Base-by-base conservation (phyloP, 192 early-diverging fungal genomes). In the Backusella luteola region DNA sequence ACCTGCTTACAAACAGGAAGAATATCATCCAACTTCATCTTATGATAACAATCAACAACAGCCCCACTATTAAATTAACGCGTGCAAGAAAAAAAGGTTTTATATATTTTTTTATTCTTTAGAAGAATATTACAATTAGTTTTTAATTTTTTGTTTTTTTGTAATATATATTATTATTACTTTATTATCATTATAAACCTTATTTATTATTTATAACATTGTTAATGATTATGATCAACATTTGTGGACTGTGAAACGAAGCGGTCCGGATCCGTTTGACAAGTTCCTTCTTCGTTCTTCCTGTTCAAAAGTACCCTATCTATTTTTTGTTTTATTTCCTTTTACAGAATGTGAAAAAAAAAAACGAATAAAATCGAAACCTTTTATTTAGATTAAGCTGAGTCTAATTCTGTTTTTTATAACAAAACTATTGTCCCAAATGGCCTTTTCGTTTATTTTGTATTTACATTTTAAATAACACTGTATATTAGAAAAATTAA, bases 1-100 rank as follows among this genome's bases (percentile, higher is more conserved):
- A 49, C 70, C 70, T 41, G 39, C 26, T 71, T 71, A 71, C 46
- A 71, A 71, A 71, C 21, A 36, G 23, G 70, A 71, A 29, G 44
- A 17, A 12, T 17, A 44, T 23, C 29, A 19, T 14, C n/a, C 39
- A 44, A 39, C 70, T 63, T 23, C 56, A 29, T 63, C 56, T 63
- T 14, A 63, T 63, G 29, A 71, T 19, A 6, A 71, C 35, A 67
- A 67, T 9, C 67, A 67, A 35, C 38, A 69, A 23, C 56, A 63
- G 23, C 56, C 56, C 4, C 56, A 69, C 41, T 41, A 69, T 69
- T 14, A 35, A 38, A 23, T 36, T 6, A 35, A 69, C 34, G 34
- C 34, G 34, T 69, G 21, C 12, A 36, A 12, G 3, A 68, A n/a
- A 68, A 17, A 35, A 68, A 35, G 34, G 35, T 6, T 41, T 26